Base-by-base conservation (phyloP, 2,329 filamentous ascomycete genomes). In the Domatiomyces globalis region DNA sequence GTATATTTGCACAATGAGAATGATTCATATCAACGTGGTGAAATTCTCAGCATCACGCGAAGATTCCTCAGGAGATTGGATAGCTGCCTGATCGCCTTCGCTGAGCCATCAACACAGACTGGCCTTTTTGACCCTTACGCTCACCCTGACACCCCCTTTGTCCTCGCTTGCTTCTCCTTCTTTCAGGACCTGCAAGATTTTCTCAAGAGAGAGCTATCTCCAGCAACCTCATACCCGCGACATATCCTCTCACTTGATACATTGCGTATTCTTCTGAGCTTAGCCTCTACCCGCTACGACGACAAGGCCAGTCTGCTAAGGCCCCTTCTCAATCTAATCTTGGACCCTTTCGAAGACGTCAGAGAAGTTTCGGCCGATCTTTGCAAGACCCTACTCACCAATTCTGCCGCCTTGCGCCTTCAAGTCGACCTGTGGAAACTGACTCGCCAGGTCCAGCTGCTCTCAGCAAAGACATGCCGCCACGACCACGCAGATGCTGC, bases 311-410 rank as follows among this genome's bases (percentile, higher is more conserved):
- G 51, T 49, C 83, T 69, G 17, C 25, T 53, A 19, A 50, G 84
- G 46, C 72, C 81, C 4, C 70, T 96, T 5, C 70, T 89, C 12
- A 87, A 95, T 64, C 76, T 95, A 19, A 68, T 94, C 6, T 73
- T 94, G 63, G 86, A 98, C 61, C 87, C 90, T 0, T 98, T 94
- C 62, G 92, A 96, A 52, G 92, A 98, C 65, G 85, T 96, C 4
- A 77, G 90, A 58, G 79, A 70, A 46, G 69, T 67, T 1, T 69
- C 78, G 6, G 66, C 74, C 12, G 63, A 65, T 12, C 65, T 77
- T 5, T 61, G 81, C 33, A 63, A 53, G 42, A 39, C 20, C n/a
- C 45, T 58, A 5, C 22, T 27, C 36, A 33, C 46, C 6, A 18
- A 50, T 22, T 43, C 19, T 5, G 19, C 45, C 17, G 33, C 22